Evolutionary conservation across 768 basidiomycete species (phyloP), one percentile per base, ranked within the genome.

Genomic region (Mycena leptocephala): DNA sequence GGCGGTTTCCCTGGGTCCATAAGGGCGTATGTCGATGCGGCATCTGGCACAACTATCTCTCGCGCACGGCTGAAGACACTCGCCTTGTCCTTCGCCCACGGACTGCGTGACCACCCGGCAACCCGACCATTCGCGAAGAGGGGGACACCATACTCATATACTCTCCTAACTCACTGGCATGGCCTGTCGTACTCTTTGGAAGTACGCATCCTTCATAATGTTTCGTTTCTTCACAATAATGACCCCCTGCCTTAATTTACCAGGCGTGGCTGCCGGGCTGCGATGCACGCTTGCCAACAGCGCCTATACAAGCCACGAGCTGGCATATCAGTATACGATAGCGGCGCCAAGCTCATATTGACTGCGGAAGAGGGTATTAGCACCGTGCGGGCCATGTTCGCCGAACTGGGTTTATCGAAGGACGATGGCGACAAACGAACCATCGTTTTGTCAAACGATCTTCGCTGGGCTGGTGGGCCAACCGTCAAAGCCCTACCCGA

Each of bases 291-390:
- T 91, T 2, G 91, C 90, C 32, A 94, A 93, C 81, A 88, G 86
- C 46, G 82, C 84, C 0, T 94, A 92, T 78, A 90, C 89, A 3
- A 78, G 88, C 7, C 74, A 79, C 1, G 94, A 95, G 77, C 85
- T 95, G 2, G 84, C 84, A 0, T 88, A 90, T 79, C 94, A 95
- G 79, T 87, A 91, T 53, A 71, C n/a, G 89, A 94, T 72, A 88
- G 89, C 37, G 79, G 83, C 1, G 88, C 93, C 0, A 84, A 88
- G 64, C 80, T 89, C 35, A 80, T 92, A 28, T 88, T 94, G 62
- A 85, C 86, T 14, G 87, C 90, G 67, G 92, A 93, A 1, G 77
- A 85, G 0, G 88, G 75, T 0, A 32, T 78, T 30, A 46, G 43
- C 61, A 70, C 74, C 5, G 82, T 80, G 37, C 46, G 70, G 16